Percentiles rank a stretch among this genome's conserved stretches.
These are phyloP conservation scores for Cubamyces sp. DNA, from an alignment of 768 basidiomycete species.

Conservation along the genomic window DNA sequence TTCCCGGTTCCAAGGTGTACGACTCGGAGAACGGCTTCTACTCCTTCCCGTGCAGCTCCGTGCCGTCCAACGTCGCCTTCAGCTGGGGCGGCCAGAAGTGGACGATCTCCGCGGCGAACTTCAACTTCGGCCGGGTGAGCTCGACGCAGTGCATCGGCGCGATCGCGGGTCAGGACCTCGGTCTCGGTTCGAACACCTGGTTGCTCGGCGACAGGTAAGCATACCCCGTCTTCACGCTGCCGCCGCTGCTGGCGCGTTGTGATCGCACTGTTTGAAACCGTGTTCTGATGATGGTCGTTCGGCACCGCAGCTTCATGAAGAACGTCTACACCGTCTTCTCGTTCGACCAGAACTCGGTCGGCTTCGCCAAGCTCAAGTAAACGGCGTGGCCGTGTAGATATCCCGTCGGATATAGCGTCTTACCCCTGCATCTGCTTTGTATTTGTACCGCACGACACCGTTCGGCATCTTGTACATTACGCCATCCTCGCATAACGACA, in stretches of 20 bases:
- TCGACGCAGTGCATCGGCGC: constrained; percentile 32
- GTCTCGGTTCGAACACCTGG: constrained; percentile 30
- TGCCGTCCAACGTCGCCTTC: constrained; percentile 24
- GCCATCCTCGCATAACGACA: neutral
- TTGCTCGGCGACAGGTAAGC: constrained; percentile 29
- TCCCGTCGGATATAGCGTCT: neutral
- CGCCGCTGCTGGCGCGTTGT: no score
- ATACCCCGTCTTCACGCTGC: neutral
- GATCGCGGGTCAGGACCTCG: constrained; percentile 29
- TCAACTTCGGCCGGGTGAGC: constrained; percentile 32
- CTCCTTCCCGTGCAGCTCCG: constrained; percentile 27
- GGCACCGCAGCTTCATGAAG: constrained; percentile 29
- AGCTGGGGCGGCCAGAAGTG: constrained; percentile 31
- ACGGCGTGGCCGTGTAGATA: neutral
- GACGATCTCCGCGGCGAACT: constrained; percentile 23
- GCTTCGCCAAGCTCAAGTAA: constrained; percentile 29
- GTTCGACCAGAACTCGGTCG: constrained; percentile 30
- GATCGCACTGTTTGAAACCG: no score
- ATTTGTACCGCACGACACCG: neutral
- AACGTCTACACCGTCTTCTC: constrained; percentile 34
- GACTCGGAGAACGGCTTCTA: constrained; percentile 32
- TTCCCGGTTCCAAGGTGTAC: constrained; percentile 31
- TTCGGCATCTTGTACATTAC: neutral
- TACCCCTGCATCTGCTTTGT: neutral
- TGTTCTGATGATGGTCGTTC: constrained; percentile 1